Evolutionary conservation across 148 eudicot genomes (phyloP), one percentile per base, ranked within the genome.

Genomic region (Rhododendron henanense): DNA sequence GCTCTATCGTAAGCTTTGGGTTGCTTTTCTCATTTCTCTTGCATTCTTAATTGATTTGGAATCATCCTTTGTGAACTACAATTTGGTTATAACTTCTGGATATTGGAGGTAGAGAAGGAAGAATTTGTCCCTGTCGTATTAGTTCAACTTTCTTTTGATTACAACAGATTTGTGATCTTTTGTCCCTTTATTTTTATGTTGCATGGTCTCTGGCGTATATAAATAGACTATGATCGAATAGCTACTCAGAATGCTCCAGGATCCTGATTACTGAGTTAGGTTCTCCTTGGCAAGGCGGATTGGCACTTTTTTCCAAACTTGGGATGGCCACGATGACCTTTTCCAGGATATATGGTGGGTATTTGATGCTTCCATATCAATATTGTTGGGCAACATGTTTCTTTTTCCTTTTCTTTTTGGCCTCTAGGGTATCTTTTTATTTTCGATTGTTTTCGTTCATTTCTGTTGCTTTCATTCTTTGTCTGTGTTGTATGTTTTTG

Each of bases 281-380:
- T 87, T 94, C 85, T 88, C 84, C 83, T 86, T 97, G 89, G 99
- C 98, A 80, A 90, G 94, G 80, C 90, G 90, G 81, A 92, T 97
- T 87, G 94, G 98, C 84, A 90, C 94, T 87, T 98, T 97, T 86
- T 97, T 97, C 90, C 95, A 93, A 87, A 95, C 98, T 69, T 97
- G 99, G 99, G 99, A 97, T 88, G 99, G 99, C 35, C 99, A 97
- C 86, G 86, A 88, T 85, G 98, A 94, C 88, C 98, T 95, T 86
- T 97, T 95, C 88, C 96, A 89, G 84, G 99, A 97, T 91, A 89
- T 97, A 81, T 95, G 98, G 99, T 96, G 80, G 92, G 79, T 84
- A 6, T 50, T 51, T 33, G 28, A 37, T 37, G 25, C 13, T 15
- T 73, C 48, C 47, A 69, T 81, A 81, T 80, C 50, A 41, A 63